Base-by-base conservation (phyloP, 78 protist species). In the Planoprotostelium fungivorum region DNA sequence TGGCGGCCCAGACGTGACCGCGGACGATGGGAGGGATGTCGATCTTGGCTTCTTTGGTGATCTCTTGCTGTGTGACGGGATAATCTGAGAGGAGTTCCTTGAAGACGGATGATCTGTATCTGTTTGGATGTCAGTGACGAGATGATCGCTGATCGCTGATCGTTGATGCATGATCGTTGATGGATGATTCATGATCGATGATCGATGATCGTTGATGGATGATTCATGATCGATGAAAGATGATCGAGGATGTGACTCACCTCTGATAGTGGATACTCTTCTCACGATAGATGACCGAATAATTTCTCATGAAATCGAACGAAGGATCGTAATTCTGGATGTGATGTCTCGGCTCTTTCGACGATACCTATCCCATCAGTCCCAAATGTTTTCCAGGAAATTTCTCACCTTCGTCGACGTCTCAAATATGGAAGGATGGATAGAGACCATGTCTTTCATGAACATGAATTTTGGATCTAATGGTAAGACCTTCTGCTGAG, bases 1-100 rank as follows among this genome's bases (percentile, higher is more conserved):
- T 83, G 0, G 96, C 94, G 1, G 95, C 94, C 98, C 98, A 96
- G 1, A 94, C 85, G 35, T 90, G 94, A 29, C 93, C 96, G 29
- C 98, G 85, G 36, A 95, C 63, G 1, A 92, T 10, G 29, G 91
- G 87, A 36, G 98, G 97, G 23, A 96, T 88, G 28, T 37, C 91
- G 10, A 5, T 38, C 38, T 84, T 93, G 0, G 95, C 95, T 31
- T 90, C 37, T 35, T 91, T 29, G 28, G 86, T 83, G n/a, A 93
- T 93, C 91, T 90, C 87, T 63, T 90, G 91, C 63, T 92, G 94
- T 38, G 94, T 51, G 73, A 51, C 16, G 5, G 73, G 73, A 16
- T 51, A 51, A 16, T 51, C 73, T 16, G 73, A 16, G 5, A 51
- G 73, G 31, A 51, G 16, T 16, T 51, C 73, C 16, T 51, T 51